A percentile compares a stretch with the other conserved stretches of the same genome.
Evolutionary conservation across 2,329 filamentous ascomycete genomes (phyloP).

Genomic region (Epichloe baconii): DNA sequence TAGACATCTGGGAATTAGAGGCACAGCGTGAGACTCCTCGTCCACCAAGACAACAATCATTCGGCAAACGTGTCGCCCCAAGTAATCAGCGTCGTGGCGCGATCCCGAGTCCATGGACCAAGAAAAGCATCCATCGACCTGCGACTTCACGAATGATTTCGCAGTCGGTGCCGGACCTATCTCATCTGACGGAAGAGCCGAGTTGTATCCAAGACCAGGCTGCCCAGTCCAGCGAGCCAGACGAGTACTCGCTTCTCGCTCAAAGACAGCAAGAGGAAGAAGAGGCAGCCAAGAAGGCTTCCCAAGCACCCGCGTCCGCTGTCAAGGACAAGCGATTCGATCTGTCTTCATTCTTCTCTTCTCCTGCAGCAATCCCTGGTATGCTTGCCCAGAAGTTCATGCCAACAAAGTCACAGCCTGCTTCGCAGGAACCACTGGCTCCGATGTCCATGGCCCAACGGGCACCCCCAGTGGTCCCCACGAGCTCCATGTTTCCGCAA

Average conservation of each 20-base stretch:
- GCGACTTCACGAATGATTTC: slow-evolving; percentile 4
- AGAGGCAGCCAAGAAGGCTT: slow-evolving; percentile 6
- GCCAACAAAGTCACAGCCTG: slow-evolving; percentile 12
- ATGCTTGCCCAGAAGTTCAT: slow-evolving; percentile 20
- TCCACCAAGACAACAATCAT: slow-evolving; percentile 16
- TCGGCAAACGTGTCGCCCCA: slow-evolving; percentile 14
- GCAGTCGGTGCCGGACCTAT: slow-evolving; percentile 7
- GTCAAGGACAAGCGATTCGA: slow-evolving; percentile 27
- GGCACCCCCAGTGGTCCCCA: slow-evolving; percentile 14
- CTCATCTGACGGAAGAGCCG: slow-evolving; percentile 4
- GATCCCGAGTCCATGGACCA: slow-evolving; percentile 28
- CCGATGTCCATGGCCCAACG: slow-evolving; percentile 9
- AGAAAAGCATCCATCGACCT: slow-evolving; percentile 8
- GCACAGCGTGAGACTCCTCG: slow-evolving; percentile 33
- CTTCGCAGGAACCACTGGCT: not conserved
- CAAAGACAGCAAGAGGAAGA: slow-evolving; percentile 13
- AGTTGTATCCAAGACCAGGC: slow-evolving; percentile 4
- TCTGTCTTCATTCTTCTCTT: slow-evolving; percentile 44
- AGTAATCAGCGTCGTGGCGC: slow-evolving; percentile 11
- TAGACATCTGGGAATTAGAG: slow-evolving; percentile 45
- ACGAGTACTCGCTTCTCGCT: slow-evolving; percentile 34
- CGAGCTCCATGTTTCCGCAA: slow-evolving; percentile 28
- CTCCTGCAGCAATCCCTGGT: slow-evolving; percentile 30
- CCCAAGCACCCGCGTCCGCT: slow-evolving; percentile 10
- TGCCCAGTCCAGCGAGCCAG: slow-evolving; percentile 13